phyloP scores from a whole-genome alignment of 164 flowering plant genomes.

The Taxillus chinensis region DNA sequence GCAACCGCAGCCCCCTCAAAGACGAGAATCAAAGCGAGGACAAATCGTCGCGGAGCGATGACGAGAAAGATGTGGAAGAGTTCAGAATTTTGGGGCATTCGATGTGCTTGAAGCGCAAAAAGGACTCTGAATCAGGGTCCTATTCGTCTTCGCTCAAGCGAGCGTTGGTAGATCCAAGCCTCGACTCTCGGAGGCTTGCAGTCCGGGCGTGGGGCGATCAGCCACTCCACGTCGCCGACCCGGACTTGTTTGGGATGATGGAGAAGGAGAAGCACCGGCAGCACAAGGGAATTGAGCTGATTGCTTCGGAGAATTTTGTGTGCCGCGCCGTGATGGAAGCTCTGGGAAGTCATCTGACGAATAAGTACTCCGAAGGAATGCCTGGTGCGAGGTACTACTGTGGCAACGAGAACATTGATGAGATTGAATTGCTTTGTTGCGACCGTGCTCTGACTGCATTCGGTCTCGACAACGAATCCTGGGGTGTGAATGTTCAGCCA shows the following conservation, averaged over 20 bases:
- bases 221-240: constrained; percentile 42
- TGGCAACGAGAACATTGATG: constrained; percentile 61
- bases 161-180: constrained; percentile 10
- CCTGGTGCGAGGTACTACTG: constrained; percentile 68
- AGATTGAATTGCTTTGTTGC: constrained; percentile 36
- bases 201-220: constrained; percentile 54
- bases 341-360: constrained; percentile 61
- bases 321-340: constrained; percentile 73
- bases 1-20: not conserved
- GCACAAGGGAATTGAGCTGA: constrained; percentile 57
- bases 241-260: constrained; percentile 52
- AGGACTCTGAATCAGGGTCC: constrained; percentile 24
- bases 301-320: constrained; percentile 74
- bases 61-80: constrained; percentile 34
- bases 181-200: constrained; percentile 27
- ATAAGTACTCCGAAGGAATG: constrained; percentile 78
- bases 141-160: constrained; percentile 9
- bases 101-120: constrained; percentile 51
- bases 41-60: not conserved
- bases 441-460: constrained; percentile 44
- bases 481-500: constrained; percentile 66
- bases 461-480: constrained; percentile 21
- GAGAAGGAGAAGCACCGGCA: constrained; percentile 65
- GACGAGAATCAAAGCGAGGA: not conserved
- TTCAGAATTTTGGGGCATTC: constrained; percentile 54